phyloP scores from a whole-genome alignment of 305 asterid genomes.

The Solanum aculeatissimum region DNA sequence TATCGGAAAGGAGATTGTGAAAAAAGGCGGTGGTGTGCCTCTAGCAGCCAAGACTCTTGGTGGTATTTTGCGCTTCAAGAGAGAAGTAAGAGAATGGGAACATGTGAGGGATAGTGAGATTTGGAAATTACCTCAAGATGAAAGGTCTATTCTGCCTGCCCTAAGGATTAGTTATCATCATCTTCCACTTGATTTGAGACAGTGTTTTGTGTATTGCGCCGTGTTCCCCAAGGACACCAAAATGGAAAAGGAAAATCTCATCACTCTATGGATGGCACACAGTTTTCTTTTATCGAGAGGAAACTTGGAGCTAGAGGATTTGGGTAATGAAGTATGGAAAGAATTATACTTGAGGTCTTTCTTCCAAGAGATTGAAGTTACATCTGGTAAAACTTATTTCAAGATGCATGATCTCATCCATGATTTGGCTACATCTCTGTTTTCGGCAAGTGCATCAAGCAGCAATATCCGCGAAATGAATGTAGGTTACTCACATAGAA shows the following conservation, averaged over 20 bases:
- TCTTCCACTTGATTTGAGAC: slow-evolving; percentile 11
- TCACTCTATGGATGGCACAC: slow-evolving; percentile 22
- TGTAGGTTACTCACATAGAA: too few species aligned
- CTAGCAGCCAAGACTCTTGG: slow-evolving; percentile 22
- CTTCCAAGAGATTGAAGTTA: too few species aligned
- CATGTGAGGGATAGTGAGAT: slow-evolving; percentile 6
- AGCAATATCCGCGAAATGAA: too few species aligned
- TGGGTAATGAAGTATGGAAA: too few species aligned
- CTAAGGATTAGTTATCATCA: slow-evolving; percentile 26
- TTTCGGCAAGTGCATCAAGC: too few species aligned
- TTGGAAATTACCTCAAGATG: not conserved
- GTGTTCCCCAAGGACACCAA: slow-evolving; percentile 18
- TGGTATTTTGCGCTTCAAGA: slow-evolving; percentile 7
- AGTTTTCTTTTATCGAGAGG: not conserved
- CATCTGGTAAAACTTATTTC: too few species aligned
- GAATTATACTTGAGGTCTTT: too few species aligned
- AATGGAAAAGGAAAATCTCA: slow-evolving; percentile 1
- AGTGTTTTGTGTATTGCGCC: slow-evolving; percentile 24
- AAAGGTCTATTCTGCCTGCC: slow-evolving; percentile 2
- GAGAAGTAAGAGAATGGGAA: slow-evolving; percentile 9
- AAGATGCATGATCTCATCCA: too few species aligned
- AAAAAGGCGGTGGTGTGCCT: not conserved
- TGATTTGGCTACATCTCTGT: too few species aligned
- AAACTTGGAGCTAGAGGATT: too few species aligned
- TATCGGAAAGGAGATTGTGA: slow-evolving; percentile 15